Conservation (phyloP, 768 basidiomycete species). For the Boletus rufocinnamomeus region DNA sequence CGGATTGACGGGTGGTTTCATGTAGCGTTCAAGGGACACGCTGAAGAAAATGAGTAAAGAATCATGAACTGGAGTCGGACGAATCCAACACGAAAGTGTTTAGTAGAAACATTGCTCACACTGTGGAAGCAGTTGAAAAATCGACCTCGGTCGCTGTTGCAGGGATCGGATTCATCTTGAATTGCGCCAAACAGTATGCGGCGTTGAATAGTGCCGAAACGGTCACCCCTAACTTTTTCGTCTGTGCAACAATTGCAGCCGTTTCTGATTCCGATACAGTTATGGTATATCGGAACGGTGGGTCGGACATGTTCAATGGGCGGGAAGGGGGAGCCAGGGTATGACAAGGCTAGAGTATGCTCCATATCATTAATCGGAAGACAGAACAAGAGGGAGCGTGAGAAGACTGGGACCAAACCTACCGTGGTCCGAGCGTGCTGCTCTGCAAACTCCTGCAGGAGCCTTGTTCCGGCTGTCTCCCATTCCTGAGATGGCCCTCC, state of each 20-base stretch:
- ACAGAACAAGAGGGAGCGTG: not conserved
- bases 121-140: slow-evolving; percentile 10
- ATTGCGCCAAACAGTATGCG: slow-evolving; percentile 24
- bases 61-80: not conserved
- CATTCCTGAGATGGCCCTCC: slow-evolving; percentile 25
- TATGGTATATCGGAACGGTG: slow-evolving; percentile 3
- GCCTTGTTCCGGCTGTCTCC: slow-evolving; percentile 12
- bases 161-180: slow-evolving; percentile 24
- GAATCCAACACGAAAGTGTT: too few relatives aligned
- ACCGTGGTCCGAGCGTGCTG: slow-evolving; percentile 12
- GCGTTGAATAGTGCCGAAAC: slow-evolving; percentile 24
- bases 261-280: slow-evolving; percentile 10
- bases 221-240: slow-evolving; percentile 15
- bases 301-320: slow-evolving; percentile 11
- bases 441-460: slow-evolving; percentile 17
- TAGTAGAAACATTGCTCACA: slow-evolving; percentile 9
- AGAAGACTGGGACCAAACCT: not conserved
- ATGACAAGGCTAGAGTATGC: slow-evolving; percentile 4
- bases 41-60: not conserved
- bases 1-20: slow-evolving; percentile 22
- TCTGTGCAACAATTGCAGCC: slow-evolving; percentile 9
- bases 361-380: not conserved
- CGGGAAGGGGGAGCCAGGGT: slow-evolving; percentile 11
- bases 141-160: slow-evolving; percentile 15
- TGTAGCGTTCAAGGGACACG: slow-evolving; percentile 20